Conservation (phyloP, 169 alveolate genomes). For the Theileria sp. region DNA sequence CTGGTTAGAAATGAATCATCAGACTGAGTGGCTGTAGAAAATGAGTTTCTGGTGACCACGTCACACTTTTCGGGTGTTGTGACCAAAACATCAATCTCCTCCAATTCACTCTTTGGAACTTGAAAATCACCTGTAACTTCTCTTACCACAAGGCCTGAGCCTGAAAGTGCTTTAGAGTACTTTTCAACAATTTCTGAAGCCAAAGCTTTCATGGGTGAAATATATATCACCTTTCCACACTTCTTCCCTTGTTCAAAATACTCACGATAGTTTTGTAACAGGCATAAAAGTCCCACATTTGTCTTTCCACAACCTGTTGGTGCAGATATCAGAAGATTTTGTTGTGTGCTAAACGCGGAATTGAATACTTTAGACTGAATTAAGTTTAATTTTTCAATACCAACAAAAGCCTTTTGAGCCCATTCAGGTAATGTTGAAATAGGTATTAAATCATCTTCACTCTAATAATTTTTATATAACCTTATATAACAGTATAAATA, state of each 20-base stretch:
- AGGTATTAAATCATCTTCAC: constrained; percentile 38
- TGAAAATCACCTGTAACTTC: constrained; percentile 93
- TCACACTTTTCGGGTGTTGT: constrained; percentile 99
- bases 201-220: constrained; percentile 99
- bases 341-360: constrained; percentile 87
- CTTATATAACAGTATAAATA: neutral
- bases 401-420: constrained; percentile 80
- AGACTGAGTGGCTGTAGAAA: constrained; percentile 73
- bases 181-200: constrained; percentile 87
- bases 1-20: constrained; percentile 83
- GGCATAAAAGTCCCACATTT: constrained; percentile 92
- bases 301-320: constrained; percentile 99
- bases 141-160: constrained; percentile 84
- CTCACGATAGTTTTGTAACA: constrained; percentile 71
- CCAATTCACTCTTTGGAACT: constrained; percentile 84
- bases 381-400: constrained; percentile 76
- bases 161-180: constrained; percentile 29
- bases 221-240: constrained; percentile 86
- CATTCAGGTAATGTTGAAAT: constrained; percentile 82
- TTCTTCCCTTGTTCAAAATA: constrained; percentile 22
- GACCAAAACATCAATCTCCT: constrained; percentile 94
- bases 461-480: neutral
- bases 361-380: constrained; percentile 89
- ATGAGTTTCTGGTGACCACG: constrained; percentile 96
- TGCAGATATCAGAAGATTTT: constrained; percentile 93